These are phyloP conservation scores for Verticillium albo-atrum DNA, from an alignment of 2,329 filamentous ascomycete genomes.

Conservation along the genomic window DNA sequence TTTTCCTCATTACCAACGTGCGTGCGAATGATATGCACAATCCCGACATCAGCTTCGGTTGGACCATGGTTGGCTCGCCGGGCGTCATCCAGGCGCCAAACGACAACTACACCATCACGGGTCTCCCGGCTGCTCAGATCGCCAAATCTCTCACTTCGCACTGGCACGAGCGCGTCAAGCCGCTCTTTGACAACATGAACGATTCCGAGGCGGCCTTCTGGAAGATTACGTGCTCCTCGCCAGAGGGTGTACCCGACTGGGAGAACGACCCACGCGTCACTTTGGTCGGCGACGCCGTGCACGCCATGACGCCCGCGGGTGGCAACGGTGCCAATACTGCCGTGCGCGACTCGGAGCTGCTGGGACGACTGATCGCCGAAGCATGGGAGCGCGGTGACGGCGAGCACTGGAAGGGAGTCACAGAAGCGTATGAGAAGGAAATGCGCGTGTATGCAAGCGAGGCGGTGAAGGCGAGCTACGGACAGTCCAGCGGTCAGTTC, in stretches of 20 bases:
- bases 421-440: conserved; percentile 54
- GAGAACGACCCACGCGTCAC: conserved; percentile 53
- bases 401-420: conserved; percentile 48
- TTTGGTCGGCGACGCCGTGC: conserved; percentile 53
- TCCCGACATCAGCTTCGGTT: conserved; percentile 52
- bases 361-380: conserved; percentile 46
- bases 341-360: conserved; percentile 47
- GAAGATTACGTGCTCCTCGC: conserved; percentile 62
- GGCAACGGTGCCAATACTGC: conserved; percentile 56
- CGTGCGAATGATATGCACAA: conserved; percentile 56
- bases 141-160: conserved; percentile 47
- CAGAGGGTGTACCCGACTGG: conserved; percentile 57
- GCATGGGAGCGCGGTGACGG: conserved; percentile 27
- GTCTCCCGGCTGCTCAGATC: conserved; percentile 50
- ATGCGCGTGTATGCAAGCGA: conserved; percentile 58
- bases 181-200: conserved; percentile 55
- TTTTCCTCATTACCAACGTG: conserved; percentile 61
- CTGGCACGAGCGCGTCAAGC: conserved; percentile 52
- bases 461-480: conserved; percentile 52
- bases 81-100: conserved; percentile 55
- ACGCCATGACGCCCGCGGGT: conserved; percentile 54
- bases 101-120: conserved; percentile 55
- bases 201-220: conserved; percentile 57
- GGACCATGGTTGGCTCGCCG: conserved; percentile 57
- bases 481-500: conserved; percentile 36